Evolutionary conservation across 257 asterid species (phyloP), one percentile per base, ranked within the genome.

Genomic region (Solanum sitiens): DNA sequence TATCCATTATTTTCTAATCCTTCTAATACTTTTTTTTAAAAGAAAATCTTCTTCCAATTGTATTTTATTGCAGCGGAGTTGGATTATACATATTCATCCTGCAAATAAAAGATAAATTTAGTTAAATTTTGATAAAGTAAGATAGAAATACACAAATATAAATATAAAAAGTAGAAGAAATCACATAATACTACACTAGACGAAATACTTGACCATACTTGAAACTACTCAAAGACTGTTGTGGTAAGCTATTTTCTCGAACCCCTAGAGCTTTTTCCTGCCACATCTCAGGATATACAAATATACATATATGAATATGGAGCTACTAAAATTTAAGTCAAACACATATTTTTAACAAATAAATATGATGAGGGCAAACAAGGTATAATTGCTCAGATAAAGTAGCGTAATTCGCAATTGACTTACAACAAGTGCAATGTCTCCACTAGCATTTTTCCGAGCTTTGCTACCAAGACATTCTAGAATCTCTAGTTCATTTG

Each of bases 401-500:
- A 14, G 23, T 77, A 35, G 47, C 2, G 1, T 42, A 90, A 85
- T 42, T 76, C 72, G 40, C 86, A 63, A 89, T 82, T 80, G 61
- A 93, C 98, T 93, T 91, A 95, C 98, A 88, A 97, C 95, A 92
- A 94, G 94, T 83, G 98, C 95, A 88, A 97, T 97, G 91, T 97
- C 99, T 88, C 98, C 91, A 35, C 96, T 94, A 89, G 98, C 94
- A 59, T 98, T 95, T 95, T 95, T 97, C 6, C 71, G 92, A 87
- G 95, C 98, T 89, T 92, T 90, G 56, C 77, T 94, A 85, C 98
- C 99, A 83, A 97, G 91, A 77, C 91, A 89, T 80, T 98, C 98
- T 56, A 97, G 92, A 90, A 89, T 92, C 91, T 93, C 92, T 85
- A 97, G 98, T 90, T 97, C 96, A 88, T 94, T 95, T 56, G 23